A percentile compares a stretch with the other conserved stretches of the same genome.
Conservation (phyloP, 192 early-diverging fungal species). For the Backusella liffmaniae region DNA sequence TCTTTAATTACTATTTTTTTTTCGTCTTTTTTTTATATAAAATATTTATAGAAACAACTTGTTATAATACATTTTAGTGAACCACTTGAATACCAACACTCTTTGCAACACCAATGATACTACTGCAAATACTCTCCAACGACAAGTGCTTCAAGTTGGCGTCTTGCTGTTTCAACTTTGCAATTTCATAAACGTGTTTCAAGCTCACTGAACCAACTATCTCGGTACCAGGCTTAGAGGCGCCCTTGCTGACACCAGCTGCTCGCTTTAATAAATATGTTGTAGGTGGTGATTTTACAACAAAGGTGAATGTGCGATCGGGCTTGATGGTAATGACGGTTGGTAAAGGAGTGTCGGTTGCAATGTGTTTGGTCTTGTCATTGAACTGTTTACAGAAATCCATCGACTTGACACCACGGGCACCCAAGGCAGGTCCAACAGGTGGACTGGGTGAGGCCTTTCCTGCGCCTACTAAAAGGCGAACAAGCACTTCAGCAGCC, state of each 20-base stretch:
- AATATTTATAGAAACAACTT: background rate
- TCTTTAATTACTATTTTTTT: background rate
- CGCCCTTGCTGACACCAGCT: slow-evolving; percentile 86
- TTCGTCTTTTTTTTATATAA: slow-evolving; percentile 4
- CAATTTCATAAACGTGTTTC: slow-evolving; percentile 96
- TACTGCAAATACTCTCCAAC: slow-evolving; percentile 67
- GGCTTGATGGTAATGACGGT: slow-evolving; percentile 84
- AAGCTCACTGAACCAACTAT: slow-evolving; percentile 78
- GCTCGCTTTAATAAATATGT: slow-evolving; percentile 85
- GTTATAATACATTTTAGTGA: slow-evolving; percentile 44
- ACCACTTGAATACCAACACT: slow-evolving; percentile 88
- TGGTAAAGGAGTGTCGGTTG: slow-evolving; percentile 79
- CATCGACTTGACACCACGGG: slow-evolving; percentile 95
- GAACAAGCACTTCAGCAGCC: slow-evolving; percentile 53
- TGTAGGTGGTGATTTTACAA: slow-evolving; percentile 84
- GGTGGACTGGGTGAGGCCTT: slow-evolving; percentile 95
- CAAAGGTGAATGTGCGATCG: slow-evolving; percentile 91
- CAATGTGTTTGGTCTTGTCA: slow-evolving; percentile 87
- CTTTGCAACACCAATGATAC: slow-evolving; percentile 74
- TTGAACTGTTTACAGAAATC: slow-evolving; percentile 99
- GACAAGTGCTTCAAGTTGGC: slow-evolving; percentile 68
- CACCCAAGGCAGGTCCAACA: slow-evolving; percentile 93
- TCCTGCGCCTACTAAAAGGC: slow-evolving; percentile 82
- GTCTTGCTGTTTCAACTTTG: slow-evolving; percentile 85
- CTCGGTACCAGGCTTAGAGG: slow-evolving; percentile 73